Evolutionary conservation across 768 basidiomycete species (phyloP), one percentile per base, ranked within the genome.

Genomic region (Pleurotus tuber-regium): DNA sequence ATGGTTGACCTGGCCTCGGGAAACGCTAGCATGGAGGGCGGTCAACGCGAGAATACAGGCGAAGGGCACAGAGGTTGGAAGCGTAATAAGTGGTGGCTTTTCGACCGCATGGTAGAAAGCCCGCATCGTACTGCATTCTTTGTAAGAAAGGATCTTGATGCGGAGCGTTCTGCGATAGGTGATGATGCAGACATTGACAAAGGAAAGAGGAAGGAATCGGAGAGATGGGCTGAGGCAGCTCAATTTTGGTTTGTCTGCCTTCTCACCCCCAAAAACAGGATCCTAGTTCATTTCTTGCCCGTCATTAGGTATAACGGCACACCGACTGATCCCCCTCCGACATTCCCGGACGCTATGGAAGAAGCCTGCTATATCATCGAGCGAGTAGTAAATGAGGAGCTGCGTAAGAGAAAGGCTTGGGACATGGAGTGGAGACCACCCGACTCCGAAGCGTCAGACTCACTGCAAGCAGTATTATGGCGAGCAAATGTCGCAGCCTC

Each of bases 61-160:
- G n/a, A n/a, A n/a, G n/a, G n/a, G n/a, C n/a, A n/a, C n/a, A n/a
- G n/a, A 33, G 59, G 66, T 6, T 92, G 89, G 90, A 69, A 77
- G 55, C 72, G 81, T 43, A 89, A 87, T 54, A 87, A 83, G 58
- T 92, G 90, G 91, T 92, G 85, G 84, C 74, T 92, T 16, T 86
- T 89, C 64, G 89, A 92, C 60, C 75, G 83, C 18, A 54, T 92
- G 11, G 91, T 92, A 1, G 88, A 92, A 66, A 89, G 87, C 58
- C 89, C 90, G 3, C 90, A 92, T 67, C 73, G 81, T n/a, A 88
- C 90, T 1, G 80, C 86, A 1, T 90, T 92, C 66, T 92, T 79
- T 67, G 81, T 79, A 4, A 69, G 89, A 43, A 74, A 71, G 56
- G 73, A 70, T 24, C 69, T 76, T 51, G n/a, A n/a, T n/a, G n/a